phyloP scores from a whole-genome alignment of 2,329 filamentous ascomycete genomes.

The Aspergillus sp. region DNA sequence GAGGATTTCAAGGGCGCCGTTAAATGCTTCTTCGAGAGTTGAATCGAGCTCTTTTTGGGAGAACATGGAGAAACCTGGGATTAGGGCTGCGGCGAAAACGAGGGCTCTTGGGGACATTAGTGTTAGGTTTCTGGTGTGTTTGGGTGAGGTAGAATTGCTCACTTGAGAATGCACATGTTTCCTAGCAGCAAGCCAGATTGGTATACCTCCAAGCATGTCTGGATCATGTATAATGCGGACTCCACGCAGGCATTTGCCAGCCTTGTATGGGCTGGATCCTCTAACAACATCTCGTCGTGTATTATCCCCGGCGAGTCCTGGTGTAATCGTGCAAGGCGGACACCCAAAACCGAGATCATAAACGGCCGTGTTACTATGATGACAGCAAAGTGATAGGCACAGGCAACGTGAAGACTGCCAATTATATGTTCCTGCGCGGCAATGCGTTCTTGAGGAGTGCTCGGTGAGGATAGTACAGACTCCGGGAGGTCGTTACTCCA shows the following conservation, averaged over 20 bases:
- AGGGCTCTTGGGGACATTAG: slow-evolving; percentile 46
- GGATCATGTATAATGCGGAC: slow-evolving; percentile 55
- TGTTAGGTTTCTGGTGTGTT: neutral
- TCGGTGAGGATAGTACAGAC: slow-evolving; percentile 25
- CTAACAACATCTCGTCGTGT: slow-evolving; percentile 16
- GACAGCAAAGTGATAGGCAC: slow-evolving; percentile 60
- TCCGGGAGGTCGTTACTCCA: slow-evolving; percentile 50
- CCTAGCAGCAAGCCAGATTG: slow-evolving; percentile 47
- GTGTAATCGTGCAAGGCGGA: slow-evolving; percentile 32
- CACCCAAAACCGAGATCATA: slow-evolving; percentile 51
- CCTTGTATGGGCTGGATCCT: slow-evolving; percentile 31
- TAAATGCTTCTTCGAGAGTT: slow-evolving; percentile 45
- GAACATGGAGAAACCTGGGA: slow-evolving; percentile 59
- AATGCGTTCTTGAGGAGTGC: slow-evolving; percentile 17
- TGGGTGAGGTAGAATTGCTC: slow-evolving; percentile 19
- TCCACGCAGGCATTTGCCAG: slow-evolving; percentile 57
- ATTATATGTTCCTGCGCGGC: slow-evolving; percentile 40
- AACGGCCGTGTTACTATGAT: slow-evolving; percentile 59
- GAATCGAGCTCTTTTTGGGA: slow-evolving; percentile 48
- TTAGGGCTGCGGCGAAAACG: slow-evolving; percentile 57
- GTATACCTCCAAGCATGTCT: slow-evolving; percentile 53
- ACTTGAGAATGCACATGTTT: slow-evolving; percentile 63
- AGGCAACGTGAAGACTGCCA: slow-evolving; percentile 56
- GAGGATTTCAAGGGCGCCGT: slow-evolving; percentile 52
- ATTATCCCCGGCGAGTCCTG: slow-evolving; percentile 22